Evolutionary conservation across 768 basidiomycete genomes (phyloP), one percentile per base, ranked within the genome.

Genomic region (Pilatotrama ljubarskyi): DNA sequence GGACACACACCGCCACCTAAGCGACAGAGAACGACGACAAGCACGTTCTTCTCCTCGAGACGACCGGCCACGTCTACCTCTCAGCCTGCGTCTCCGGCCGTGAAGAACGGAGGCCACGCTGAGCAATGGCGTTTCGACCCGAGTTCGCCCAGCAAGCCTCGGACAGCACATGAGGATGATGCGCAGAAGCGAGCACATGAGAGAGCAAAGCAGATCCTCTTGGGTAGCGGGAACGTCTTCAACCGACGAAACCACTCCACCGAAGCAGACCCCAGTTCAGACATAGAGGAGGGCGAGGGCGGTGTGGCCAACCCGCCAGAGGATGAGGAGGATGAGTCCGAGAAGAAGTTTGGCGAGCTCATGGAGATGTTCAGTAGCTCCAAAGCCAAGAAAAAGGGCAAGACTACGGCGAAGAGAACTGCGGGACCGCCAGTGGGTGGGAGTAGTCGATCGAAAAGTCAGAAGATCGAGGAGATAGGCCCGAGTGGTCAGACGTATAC

Each of bases 401-500:
- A 37, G 37, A 24, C 26, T 26, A 46, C 26, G 0, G 35, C 54
- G 59, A 71, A 66, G 46, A 67, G 67, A 41, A 61, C 64, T 13
- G 29, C 29, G 29, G 62, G 52, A 11, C 29, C 50, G 3, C 57
- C 54, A 14, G 47, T 26, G 14, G 24, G 56, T 1, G 54, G 53
- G 20, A 7, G 56, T 17, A 54, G 55, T 25, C 61, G 55, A 6
- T 32, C 55, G 5, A 56, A 42, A 22, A 65, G 69, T 41, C 82
- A 78, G 65, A 76, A 74, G 55, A 65, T 59, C 3, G 73, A 73
- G 26, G 80, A 79, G 58, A 61, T 87, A 22, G 91, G 91, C 1
- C 87, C 90, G 1, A 82, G 84, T 59, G 91, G 90, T 0, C 69
- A 87, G 69, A 51, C 84, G 10, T 93, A 86, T 63, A 93, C 92